These are phyloP conservation scores for Sarcomyxa edulis DNA, from an alignment of 768 basidiomycete species.

Conservation along the genomic window DNA sequence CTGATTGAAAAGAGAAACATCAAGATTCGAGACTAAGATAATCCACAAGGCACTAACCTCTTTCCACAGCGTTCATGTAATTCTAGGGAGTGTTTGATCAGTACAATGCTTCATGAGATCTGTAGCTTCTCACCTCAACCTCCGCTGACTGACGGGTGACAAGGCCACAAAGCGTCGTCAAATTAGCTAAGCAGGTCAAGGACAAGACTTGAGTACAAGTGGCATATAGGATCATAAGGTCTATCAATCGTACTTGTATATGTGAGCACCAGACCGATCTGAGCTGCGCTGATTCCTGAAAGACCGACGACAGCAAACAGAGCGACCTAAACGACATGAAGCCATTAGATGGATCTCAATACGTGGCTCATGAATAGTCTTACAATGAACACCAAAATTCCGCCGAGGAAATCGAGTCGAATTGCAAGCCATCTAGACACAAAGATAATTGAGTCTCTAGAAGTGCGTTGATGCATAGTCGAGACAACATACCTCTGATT, in stretches of 20 bases:
- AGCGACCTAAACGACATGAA: slow-evolving; percentile 42
- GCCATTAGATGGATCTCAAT: neutral
- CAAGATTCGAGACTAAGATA: neutral
- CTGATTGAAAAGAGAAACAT: slow-evolving; percentile 16
- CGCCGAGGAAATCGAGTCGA: slow-evolving; percentile 67
- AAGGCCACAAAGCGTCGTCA: slow-evolving; percentile 49
- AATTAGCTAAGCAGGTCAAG: slow-evolving; percentile 26
- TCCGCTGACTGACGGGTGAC: slow-evolving; percentile 59
- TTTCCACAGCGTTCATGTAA: slow-evolving; percentile 63
- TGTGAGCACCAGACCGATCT: slow-evolving; percentile 69
- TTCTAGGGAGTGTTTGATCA: slow-evolving; percentile 31
- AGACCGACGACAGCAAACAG: slow-evolving; percentile 56
- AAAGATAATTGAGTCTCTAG: too few species aligned
- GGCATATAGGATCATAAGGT: too few species aligned
- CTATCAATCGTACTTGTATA: slow-evolving; percentile 53
- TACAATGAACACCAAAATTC: slow-evolving; percentile 49
- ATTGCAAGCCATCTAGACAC: slow-evolving; percentile 58
- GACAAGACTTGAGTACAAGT: neutral
- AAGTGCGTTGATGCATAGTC: too few species aligned
- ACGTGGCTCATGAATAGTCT: slow-evolving; percentile 10
- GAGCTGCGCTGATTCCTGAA: slow-evolving; percentile 54
- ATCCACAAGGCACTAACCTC: slow-evolving; percentile 26
- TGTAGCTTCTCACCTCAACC: slow-evolving; percentile 42
- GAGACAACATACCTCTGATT: slow-evolving; percentile 51
- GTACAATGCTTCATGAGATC: neutral